These are phyloP conservation scores for Urochloa ruziziensis DNA, from an alignment of 176 grass and related monocot species.

Conservation along the genomic window DNA sequence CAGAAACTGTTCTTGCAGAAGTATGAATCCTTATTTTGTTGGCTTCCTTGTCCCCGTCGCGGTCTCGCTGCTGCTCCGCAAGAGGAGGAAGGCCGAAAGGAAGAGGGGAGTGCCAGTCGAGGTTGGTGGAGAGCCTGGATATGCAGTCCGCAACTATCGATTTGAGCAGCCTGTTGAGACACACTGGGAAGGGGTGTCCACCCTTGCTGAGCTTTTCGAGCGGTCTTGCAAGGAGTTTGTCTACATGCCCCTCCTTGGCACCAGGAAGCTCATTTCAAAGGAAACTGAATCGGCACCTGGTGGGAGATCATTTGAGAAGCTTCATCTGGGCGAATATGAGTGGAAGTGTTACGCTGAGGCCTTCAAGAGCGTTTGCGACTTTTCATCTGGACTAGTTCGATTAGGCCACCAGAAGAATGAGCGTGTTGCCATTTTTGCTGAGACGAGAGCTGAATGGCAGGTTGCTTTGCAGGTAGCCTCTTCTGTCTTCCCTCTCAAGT, in stretches of 20 bases:
- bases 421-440: slow-evolving; percentile 86
- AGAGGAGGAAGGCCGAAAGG: slow-evolving; percentile 43
- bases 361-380: slow-evolving; percentile 73
- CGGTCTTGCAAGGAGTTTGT: slow-evolving; percentile 71
- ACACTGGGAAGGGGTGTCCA: slow-evolving; percentile 79
- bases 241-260: slow-evolving; percentile 73
- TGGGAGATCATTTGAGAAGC: slow-evolving; percentile 84
- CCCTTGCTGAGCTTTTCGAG: slow-evolving; percentile 80
- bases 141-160: slow-evolving; percentile 67
- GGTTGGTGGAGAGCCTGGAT: slow-evolving; percentile 70
- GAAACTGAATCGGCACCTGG: slow-evolving; percentile 55
- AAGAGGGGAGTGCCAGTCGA: slow-evolving; percentile 72
- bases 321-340: slow-evolving; percentile 90
- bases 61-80: slow-evolving; percentile 58
- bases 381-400: slow-evolving; percentile 76
- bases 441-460: slow-evolving; percentile 90
- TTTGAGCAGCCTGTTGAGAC: slow-evolving; percentile 66
- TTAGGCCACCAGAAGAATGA: slow-evolving; percentile 67
- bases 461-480: slow-evolving; percentile 81
- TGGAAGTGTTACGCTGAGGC: slow-evolving; percentile 82
- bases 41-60: slow-evolving; percentile 63
- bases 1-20: background rate
- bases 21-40: slow-evolving; percentile 83
- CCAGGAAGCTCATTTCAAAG: slow-evolving; percentile 77
- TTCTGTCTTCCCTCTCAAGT: background rate